These are phyloP conservation scores for Penicillium robsamsonii DNA, from an alignment of 495 filamentous ascomycete species.

Conservation along the genomic window DNA sequence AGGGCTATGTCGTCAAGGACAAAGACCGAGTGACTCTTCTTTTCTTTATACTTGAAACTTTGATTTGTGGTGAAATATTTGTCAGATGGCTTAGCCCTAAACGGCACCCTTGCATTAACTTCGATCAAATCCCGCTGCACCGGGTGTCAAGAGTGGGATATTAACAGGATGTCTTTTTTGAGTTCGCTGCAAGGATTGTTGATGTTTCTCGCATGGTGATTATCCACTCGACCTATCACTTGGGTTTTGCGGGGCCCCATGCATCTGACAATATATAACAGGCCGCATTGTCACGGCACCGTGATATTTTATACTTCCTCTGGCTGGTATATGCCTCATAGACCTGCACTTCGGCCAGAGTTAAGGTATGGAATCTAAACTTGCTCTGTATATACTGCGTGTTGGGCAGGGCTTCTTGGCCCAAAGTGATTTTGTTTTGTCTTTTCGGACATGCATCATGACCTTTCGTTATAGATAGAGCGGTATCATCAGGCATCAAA, in stretches of 20 bases:
- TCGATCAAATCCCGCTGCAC: slow-evolving; percentile 35
- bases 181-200: slow-evolving; percentile 49
- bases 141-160: slow-evolving; percentile 33
- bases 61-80: background rate
- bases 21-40: background rate
- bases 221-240: slow-evolving; percentile 4
- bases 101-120: slow-evolving; percentile 30
- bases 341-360: background rate
- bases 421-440: slow-evolving; percentile 8
- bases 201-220: slow-evolving; percentile 45
- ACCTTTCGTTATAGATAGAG: slow-evolving; percentile 5
- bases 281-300: slow-evolving; percentile 36
- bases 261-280: slow-evolving; percentile 15
- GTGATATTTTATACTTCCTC: slow-evolving; percentile 4
- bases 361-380: background rate
- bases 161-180: slow-evolving; percentile 45
- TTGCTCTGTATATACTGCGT: background rate
- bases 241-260: slow-evolving; percentile 6
- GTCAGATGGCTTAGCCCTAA: slow-evolving; percentile 4
- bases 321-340: background rate
- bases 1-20: background rate
- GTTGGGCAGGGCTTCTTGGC: no score
- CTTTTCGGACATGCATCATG: slow-evolving; percentile 4
- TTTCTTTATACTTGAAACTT: background rate
- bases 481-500: slow-evolving; percentile 2